Evolutionary conservation across 768 basidiomycete genomes (phyloP), one percentile per base, ranked within the genome.

Genomic region (Saitozyma sp.): DNA sequence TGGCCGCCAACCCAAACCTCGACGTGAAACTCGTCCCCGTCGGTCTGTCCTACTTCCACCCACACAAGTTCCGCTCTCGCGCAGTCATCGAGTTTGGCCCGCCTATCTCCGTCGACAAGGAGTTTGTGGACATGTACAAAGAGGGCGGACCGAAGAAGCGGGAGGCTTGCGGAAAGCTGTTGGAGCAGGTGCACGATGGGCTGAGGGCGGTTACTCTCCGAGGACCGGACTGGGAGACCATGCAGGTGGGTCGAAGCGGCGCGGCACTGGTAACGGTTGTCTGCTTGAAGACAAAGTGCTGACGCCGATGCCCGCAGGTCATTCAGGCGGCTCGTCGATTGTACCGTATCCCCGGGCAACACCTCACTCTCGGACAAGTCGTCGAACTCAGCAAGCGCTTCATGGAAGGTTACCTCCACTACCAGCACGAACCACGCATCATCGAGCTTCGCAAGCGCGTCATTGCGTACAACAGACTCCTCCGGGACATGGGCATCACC

Each of bases 1-100:
- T 98, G 92, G 91, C 91, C 9, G 89, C 89, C 64, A 86, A 97
- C 76, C 88, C 92, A 6, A 85, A 82, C 61, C 83, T 94, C 42
- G 86, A 87, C 66, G 92, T 99, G 75, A 90, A 91, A 78, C 91
- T 99, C 65, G 93, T 86, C 10, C 86, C 86, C 37, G 85, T 86
- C 62, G 86, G 86, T 10, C 70, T 85, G 63, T 77, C 84, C 69
- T 94, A 76, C 87, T 93, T 76, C 87, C 92, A 77, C 86, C 89
- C 73, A 73, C 81, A 84, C 81, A 88, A 88, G 65, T 99, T 98
- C 83, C 88, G 96, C 41, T 96, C 93, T 13, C 87, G 96, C 60
- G 96, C 93, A 8, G 96, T 99, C 37, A 89, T 99, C 54, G 96
- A 99, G 76, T 99, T 98, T 78, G 96, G 96, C 7, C 82, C 85